These are phyloP conservation scores for Pythium coloratum DNA, from an alignment of 352 stramenopile genomes.

Conservation along the genomic window DNA sequence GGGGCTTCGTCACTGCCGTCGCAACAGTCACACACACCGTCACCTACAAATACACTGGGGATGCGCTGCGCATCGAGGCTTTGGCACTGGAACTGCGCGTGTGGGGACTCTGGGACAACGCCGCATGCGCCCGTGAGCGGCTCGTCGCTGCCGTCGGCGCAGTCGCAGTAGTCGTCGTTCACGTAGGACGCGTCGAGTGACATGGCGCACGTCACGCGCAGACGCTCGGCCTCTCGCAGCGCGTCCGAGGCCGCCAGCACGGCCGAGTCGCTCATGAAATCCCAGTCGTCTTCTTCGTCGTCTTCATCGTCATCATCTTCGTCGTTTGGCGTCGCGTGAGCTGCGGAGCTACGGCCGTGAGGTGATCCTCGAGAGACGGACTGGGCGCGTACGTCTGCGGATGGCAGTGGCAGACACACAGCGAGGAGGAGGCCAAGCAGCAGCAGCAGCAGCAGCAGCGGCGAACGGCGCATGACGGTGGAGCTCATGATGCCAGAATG, in stretches of 20 bases:
- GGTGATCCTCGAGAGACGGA: neutral
- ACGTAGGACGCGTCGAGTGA: constrained; percentile 41
- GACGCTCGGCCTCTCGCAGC: neutral
- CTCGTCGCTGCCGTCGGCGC: constrained; percentile 90
- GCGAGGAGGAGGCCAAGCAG: neutral
- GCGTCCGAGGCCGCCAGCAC: constrained; percentile 32
- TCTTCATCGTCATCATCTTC: constrained; percentile 31
- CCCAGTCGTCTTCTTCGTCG: constrained; percentile 58
- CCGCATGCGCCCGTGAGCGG: constrained; percentile 79
- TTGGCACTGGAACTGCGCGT: constrained; percentile 37
- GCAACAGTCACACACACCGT: constrained; percentile 98
- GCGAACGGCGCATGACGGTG: neutral
- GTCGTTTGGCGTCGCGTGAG: neutral
- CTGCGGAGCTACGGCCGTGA: neutral
- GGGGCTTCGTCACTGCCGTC: constrained; percentile 93
- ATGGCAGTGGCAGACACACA: neutral
- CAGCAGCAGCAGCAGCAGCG: neutral
- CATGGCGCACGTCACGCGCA: constrained; percentile 32
- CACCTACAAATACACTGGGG: constrained; percentile 68
- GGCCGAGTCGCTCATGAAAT: constrained; percentile 59
- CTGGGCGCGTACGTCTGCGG: neutral
- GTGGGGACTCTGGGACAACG: constrained; percentile 15
- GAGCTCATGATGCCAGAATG: neutral
- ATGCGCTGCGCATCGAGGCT: constrained; percentile 34
- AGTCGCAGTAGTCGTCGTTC: constrained; percentile 96